These are phyloP conservation scores for Pestalotiopsis sp. DNA, from an alignment of 2,329 filamentous ascomycete species.

Conservation along the genomic window DNA sequence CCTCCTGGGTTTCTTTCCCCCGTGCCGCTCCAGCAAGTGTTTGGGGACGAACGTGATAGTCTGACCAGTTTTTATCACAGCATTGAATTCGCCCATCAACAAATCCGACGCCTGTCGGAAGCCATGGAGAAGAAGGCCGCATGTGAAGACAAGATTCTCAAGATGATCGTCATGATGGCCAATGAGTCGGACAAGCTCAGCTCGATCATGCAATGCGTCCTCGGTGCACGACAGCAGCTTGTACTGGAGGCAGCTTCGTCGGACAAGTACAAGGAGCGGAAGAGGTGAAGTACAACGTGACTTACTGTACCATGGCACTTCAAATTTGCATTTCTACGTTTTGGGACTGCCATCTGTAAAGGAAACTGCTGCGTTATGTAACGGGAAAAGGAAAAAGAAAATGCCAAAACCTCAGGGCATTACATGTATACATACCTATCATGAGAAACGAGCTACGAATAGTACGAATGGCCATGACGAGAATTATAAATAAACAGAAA, in stretches of 20 bases:
- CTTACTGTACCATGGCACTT: background rate
- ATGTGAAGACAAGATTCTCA: slow-evolving; percentile 12
- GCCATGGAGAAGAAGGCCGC: slow-evolving; percentile 16
- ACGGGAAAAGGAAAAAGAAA: no score
- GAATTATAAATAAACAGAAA: no score
- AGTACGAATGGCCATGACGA: no score
- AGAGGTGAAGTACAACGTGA: background rate
- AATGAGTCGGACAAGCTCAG: slow-evolving; percentile 1
- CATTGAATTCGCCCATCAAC: background rate
- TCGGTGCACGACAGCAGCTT: slow-evolving; percentile 3
- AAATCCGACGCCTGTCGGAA: slow-evolving; percentile 7
- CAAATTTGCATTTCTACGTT: background rate
- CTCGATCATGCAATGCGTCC: slow-evolving; percentile 5
- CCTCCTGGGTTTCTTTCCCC: background rate
- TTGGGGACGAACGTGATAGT: background rate
- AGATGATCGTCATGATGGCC: slow-evolving; percentile 1
- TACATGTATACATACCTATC: no score
- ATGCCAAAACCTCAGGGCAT: no score
- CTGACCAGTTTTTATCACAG: background rate
- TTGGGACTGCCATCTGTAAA: background rate
- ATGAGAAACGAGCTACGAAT: no score
- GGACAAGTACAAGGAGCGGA: background rate
- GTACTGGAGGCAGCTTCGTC: background rate
- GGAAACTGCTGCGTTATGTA: background rate
- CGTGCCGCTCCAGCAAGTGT: background rate